Percentiles rank a stretch among this genome's conserved stretches.
Conservation (phyloP, 192 early-diverging fungal species). For the Rhizophlyctis rosea region DNA sequence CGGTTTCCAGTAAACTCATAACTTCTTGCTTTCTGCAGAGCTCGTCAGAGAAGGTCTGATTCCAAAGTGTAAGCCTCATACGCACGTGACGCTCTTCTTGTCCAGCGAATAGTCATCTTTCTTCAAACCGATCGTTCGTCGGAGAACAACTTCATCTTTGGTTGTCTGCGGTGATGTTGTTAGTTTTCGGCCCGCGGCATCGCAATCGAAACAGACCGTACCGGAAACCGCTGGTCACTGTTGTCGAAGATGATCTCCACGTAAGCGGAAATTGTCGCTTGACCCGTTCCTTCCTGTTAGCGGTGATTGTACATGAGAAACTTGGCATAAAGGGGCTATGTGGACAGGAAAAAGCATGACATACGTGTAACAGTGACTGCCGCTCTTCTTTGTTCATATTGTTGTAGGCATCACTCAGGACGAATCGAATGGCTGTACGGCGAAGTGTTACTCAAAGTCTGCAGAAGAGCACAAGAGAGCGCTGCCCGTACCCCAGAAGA, state of each 20-base stretch:
- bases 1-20: conserved; percentile 89
- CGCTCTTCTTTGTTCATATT: conserved; percentile 91
- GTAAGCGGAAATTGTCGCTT: conserved; percentile 89
- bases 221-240: conserved; percentile 89
- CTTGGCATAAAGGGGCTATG: not conserved
- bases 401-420: conserved; percentile 92
- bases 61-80: not conserved
- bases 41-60: conserved; percentile 4
- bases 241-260: conserved; percentile 98
- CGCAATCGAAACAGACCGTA: conserved; percentile 35
- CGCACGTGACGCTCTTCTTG: conserved; percentile 78
- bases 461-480: not conserved
- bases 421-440: conserved; percentile 83
- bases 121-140: conserved; percentile 92
- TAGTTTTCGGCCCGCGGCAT: no score
- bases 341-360: conserved; percentile 7
- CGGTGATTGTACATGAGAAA: not conserved
- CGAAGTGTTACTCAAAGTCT: not conserved
- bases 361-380: conserved; percentile 86
- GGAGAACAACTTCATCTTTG: conserved; percentile 82
- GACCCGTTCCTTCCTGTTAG: conserved; percentile 81
- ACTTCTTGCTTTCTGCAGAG: conserved; percentile 76
- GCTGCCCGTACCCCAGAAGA: conserved; percentile 76
- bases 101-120: conserved; percentile 99
- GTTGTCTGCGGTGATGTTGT: conserved; percentile 72